Conservation (phyloP, 345 rosid species). For the Aurinia saxatilis region DNA sequence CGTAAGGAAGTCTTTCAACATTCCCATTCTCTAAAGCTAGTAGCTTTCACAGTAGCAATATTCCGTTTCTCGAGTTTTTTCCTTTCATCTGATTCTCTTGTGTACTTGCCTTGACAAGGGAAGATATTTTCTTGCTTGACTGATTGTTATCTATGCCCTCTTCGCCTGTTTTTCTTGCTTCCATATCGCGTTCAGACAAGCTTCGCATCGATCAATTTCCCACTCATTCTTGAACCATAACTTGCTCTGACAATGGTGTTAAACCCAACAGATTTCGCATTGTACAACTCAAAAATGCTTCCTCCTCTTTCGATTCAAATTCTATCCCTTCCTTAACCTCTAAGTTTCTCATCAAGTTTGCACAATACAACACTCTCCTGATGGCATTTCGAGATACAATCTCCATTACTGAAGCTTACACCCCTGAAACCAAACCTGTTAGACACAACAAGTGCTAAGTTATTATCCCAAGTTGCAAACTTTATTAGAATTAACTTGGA, state of each 20-base stretch:
- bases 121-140: slow-evolving; percentile 40
- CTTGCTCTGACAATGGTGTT: slow-evolving; percentile 52
- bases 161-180: slow-evolving; percentile 27
- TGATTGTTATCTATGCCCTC: slow-evolving; percentile 20
- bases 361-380: slow-evolving; percentile 27
- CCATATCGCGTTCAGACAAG: slow-evolving; percentile 60
- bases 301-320: slow-evolving; percentile 61
- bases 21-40: slow-evolving; percentile 54
- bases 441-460: background rate
- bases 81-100: slow-evolving; percentile 31
- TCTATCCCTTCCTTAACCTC: slow-evolving; percentile 46
- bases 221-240: slow-evolving; percentile 56
- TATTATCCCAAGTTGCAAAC: background rate
- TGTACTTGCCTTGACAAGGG: slow-evolving; percentile 31
- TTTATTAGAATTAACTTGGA: too few species aligned
- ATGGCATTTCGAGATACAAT: slow-evolving; percentile 42
- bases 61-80: slow-evolving; percentile 32
- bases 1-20: slow-evolving; percentile 35
- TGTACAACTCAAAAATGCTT: slow-evolving; percentile 58
- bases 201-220: slow-evolving; percentile 62
- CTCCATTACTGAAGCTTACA: background rate
- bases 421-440: background rate
- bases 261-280: slow-evolving; percentile 51
- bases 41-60: slow-evolving; percentile 8
- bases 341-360: slow-evolving; percentile 1